A percentile compares a stretch with the other conserved stretches of the same genome.
phyloP scores from a whole-genome alignment of 1,284 basidiomycete genomes.

The Prillingera fragicola region DNA sequence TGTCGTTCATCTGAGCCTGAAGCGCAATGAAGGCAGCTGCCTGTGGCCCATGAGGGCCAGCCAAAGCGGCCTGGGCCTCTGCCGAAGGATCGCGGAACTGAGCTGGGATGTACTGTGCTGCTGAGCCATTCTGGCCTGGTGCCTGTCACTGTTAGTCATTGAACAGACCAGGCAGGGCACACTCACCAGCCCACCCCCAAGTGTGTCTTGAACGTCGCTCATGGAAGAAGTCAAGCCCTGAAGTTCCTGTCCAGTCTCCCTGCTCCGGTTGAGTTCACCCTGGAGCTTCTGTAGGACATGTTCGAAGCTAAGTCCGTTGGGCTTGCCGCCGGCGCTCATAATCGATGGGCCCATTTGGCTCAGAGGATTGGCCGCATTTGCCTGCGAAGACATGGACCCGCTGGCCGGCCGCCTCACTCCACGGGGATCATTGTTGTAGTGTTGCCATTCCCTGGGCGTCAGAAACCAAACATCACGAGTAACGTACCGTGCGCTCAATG shows the following conservation, averaged over 20 bases:
- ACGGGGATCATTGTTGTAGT: constrained; percentile 39
- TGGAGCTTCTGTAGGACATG: constrained; percentile 51
- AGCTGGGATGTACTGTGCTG: constrained; percentile 39
- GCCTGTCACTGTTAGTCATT: constrained; percentile 31
- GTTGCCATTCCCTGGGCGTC: constrained; percentile 35
- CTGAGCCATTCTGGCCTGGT: constrained; percentile 50
- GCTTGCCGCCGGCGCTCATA: constrained; percentile 45
- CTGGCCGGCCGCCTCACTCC: constrained; percentile 11
- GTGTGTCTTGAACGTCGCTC: constrained; percentile 84
- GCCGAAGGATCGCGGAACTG: constrained; percentile 42
- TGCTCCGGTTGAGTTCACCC: constrained; percentile 83
- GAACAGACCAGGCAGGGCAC: no score
- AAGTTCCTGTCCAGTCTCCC: constrained; percentile 87
- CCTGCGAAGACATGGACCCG: constrained; percentile 2
- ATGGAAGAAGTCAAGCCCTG: constrained; percentile 74
- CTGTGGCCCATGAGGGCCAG: constrained; percentile 42
- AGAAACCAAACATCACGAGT: constrained; percentile 1
- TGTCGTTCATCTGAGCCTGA: constrained; percentile 77
- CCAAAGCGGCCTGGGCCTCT: constrained; percentile 43
- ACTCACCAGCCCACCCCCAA: constrained; percentile 74
- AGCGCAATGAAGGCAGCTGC: constrained; percentile 56
- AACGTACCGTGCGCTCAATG: constrained; percentile 40
- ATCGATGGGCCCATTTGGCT: constrained; percentile 30
- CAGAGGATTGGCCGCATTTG: constrained; percentile 13
- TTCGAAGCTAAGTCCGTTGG: constrained; percentile 50